Evolutionary conservation across 257 asterid genomes (phyloP), one percentile per base, ranked within the genome.

Genomic region (Sherardia arvensis): DNA sequence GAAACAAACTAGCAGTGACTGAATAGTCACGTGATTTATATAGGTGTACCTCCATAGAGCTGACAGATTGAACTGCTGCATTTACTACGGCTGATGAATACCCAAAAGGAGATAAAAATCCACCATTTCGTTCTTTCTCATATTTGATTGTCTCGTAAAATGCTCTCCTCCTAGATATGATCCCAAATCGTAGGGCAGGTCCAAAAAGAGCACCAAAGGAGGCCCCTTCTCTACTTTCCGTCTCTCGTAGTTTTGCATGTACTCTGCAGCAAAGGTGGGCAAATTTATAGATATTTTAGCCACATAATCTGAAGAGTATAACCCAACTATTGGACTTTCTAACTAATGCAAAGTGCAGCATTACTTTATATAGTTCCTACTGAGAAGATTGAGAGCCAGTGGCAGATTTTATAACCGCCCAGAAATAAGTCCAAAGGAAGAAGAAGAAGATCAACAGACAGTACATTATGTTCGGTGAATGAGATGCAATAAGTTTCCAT

Each of bases 51-150:
- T 88, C 96, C 82, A 86, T 80, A 65, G 91, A 91, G 69, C 80
- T 80, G 67, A 86, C 87, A 57, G 88, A 65, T 69, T 86, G 69
- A 26, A 88, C 76, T 53, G 91, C 86, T 36, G 98, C 88, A 66
- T 90, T 79, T 57, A 79, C 85, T 14, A 88, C 82, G 65, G 72
- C 29, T 28, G 84, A 76, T 15, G 96, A 91, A 73, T 81, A 91
- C 62, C 98, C 98, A 81, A 91, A 88, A 53, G 94, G 95, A n/a
- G 94, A 86, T 75, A 86, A 65, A 81, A 81, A 81, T 28, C 96
- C 96, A 53, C 86, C 96, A 70, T 80, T 91, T 74, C 90, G 76
- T 77, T 88, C 96, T 80, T 80, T 88, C 80, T 91, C 96, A 57
- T 91, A 91, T 40, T 81, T 84, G 67, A 88, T 71, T 64, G 98